phyloP scores from a whole-genome alignment of 2,329 filamentous ascomycete genomes.

The Elsinoe australis region DNA sequence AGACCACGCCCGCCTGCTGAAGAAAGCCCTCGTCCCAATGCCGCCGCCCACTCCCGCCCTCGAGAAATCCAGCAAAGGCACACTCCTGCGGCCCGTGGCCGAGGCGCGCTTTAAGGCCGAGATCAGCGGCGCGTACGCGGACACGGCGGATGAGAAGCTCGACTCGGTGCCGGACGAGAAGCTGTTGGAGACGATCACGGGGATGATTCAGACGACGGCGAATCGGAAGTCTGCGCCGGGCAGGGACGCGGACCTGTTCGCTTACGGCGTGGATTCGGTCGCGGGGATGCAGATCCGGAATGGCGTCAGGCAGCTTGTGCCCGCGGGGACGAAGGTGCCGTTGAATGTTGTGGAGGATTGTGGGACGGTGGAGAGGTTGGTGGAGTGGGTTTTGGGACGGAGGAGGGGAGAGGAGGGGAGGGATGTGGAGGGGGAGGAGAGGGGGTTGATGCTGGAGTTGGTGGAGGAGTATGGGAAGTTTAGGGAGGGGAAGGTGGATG shows the following conservation, averaged over 20 bases:
- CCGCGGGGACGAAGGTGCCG: constrained; percentile 37
- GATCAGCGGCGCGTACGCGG: constrained; percentile 43
- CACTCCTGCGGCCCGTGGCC: constrained; percentile 46
- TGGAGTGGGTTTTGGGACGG: constrained; percentile 33
- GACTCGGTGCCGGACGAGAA: constrained; percentile 28
- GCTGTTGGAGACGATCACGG: constrained; percentile 29
- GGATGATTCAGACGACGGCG: constrained; percentile 25
- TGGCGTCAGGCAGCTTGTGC: constrained; percentile 32
- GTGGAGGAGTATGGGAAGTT: constrained; percentile 44
- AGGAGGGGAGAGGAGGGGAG: constrained; percentile 31
- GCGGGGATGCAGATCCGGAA: constrained; percentile 47
- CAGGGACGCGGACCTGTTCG: constrained; percentile 46
- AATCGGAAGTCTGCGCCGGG: constrained; percentile 18
- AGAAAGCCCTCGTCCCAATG: constrained; percentile 46
- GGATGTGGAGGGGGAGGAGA: constrained; percentile 32
- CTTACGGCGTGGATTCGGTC: constrained; percentile 54
- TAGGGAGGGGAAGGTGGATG: constrained; percentile 6
- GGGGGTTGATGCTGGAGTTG: constrained; percentile 39
- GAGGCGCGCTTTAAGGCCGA: constrained; percentile 42
- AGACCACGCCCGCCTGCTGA: constrained; percentile 45
- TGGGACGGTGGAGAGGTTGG: constrained; percentile 43
- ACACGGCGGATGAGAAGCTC: constrained; percentile 19
- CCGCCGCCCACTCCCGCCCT: constrained; percentile 32
- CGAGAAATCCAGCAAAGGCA: constrained; percentile 58
- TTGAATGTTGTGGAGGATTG: constrained; percentile 55